Percentiles rank a stretch among this genome's conserved stretches.
Evolutionary conservation across 1,139 yeast genomes (phyloP).

Genomic region (Suzukiozyma palmioleophila): DNA sequence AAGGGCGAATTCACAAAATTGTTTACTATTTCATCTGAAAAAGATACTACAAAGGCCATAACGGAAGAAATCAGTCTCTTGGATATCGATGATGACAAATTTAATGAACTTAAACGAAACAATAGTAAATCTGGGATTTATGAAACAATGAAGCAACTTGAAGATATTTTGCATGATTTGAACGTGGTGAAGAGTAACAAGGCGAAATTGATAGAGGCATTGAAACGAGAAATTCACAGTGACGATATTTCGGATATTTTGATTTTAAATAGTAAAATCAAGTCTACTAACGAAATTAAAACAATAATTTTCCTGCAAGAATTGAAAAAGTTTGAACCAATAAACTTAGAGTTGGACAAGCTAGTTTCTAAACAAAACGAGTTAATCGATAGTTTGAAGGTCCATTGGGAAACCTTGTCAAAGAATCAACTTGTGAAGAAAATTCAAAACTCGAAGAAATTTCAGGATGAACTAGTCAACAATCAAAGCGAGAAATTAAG

Average conservation of each 20-base stretch:
- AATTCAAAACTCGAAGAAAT: slow-evolving; percentile 31
- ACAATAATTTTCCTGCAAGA: slow-evolving; percentile 65
- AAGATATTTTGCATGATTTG: slow-evolving; percentile 44
- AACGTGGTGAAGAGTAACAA: slow-evolving; percentile 55
- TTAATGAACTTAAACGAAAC: slow-evolving; percentile 4
- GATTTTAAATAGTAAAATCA: slow-evolving; percentile 59
- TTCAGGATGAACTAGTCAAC: slow-evolving; percentile 18
- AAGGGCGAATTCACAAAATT: slow-evolving; percentile 34
- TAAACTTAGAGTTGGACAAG: slow-evolving; percentile 61
- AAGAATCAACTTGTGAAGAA: slow-evolving; percentile 40
- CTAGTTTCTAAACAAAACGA: slow-evolving; percentile 61
- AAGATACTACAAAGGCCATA: slow-evolving; percentile 13
- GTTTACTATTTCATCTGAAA: slow-evolving; percentile 15
- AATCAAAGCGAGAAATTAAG: slow-evolving; percentile 36
- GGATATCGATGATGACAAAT: slow-evolving; percentile 52
- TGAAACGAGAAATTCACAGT: slow-evolving; percentile 66
- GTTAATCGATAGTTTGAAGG: slow-evolving; percentile 53
- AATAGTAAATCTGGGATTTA: slow-evolving; percentile 20
- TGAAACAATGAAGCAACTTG: slow-evolving; percentile 37
- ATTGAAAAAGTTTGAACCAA: slow-evolving; percentile 71
- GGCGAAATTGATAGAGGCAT: slow-evolving; percentile 51
- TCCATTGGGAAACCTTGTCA: slow-evolving; percentile 53
- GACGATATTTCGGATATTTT: slow-evolving; percentile 85
- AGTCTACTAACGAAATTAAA: slow-evolving; percentile 54
- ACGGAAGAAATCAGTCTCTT: slow-evolving; percentile 46